phyloP scores from a whole-genome alignment of 176 grass and related monocot species.

The Aegilops umbellulata region DNA sequence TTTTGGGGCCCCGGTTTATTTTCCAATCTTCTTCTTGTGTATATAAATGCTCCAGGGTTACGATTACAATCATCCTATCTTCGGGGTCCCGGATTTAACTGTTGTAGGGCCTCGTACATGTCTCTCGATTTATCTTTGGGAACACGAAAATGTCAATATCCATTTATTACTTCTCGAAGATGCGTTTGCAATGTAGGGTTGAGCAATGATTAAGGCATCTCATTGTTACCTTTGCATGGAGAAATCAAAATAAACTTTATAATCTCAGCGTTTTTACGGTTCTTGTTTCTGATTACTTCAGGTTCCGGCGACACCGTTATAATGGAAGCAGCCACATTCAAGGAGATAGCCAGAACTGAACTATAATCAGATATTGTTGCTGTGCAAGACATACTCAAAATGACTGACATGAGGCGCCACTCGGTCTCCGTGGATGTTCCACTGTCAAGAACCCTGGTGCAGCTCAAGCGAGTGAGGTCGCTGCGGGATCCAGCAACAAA shows the following conservation, averaged over 20 bases:
- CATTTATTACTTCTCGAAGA: neutral
- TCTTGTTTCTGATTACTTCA: slow-evolving; percentile 31
- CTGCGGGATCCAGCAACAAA: slow-evolving; percentile 87
- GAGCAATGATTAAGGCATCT: neutral
- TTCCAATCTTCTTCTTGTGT: neutral
- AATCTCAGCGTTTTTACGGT: slow-evolving; percentile 18
- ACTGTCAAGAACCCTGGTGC: slow-evolving; percentile 91
- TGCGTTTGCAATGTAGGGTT: neutral
- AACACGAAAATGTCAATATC: neutral
- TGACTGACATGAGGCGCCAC: slow-evolving; percentile 64
- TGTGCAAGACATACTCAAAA: slow-evolving; percentile 34
- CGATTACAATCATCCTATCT: neutral
- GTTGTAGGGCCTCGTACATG: neutral
- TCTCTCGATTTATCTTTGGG: neutral
- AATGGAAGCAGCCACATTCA: slow-evolving; percentile 22
- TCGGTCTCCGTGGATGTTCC: slow-evolving; percentile 87
- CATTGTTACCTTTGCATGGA: neutral
- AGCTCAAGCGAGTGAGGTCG: slow-evolving; percentile 87
- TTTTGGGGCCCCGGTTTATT: neutral
- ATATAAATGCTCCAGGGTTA: neutral
- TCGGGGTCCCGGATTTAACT: slow-evolving; percentile 3
- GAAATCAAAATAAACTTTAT: neutral
- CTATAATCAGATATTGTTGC: slow-evolving; percentile 21
- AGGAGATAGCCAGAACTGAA: slow-evolving; percentile 1
- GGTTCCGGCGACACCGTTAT: slow-evolving; percentile 11